These are phyloP conservation scores for Collybiopsis luxurians DNA, from an alignment of 768 basidiomycete genomes.

Conservation along the genomic window DNA sequence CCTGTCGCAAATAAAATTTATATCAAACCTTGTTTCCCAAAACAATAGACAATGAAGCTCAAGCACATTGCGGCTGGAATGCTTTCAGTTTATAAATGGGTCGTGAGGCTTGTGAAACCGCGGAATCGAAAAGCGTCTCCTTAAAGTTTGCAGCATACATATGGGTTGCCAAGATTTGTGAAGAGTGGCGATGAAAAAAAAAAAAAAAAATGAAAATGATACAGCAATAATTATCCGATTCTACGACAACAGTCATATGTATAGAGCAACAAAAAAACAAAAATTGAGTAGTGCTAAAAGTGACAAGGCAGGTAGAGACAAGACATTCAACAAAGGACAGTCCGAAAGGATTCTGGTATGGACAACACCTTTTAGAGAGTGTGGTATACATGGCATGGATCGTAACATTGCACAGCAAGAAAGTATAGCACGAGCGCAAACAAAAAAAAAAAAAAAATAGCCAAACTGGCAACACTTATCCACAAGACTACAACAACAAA, in stretches of 20 bases:
- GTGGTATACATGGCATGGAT: constrained; percentile 6
- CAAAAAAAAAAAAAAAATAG: constrained; percentile 21
- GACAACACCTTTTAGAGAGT: neutral
- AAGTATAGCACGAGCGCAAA: constrained; percentile 6
- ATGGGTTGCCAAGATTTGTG: neutral
- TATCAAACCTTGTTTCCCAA: constrained; percentile 5
- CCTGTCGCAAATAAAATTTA: neutral
- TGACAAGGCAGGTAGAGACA: constrained; percentile 24
- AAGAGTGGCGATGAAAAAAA: neutral
- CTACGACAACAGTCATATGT: constrained; percentile 29
- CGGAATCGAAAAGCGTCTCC: neutral
- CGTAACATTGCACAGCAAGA: constrained; percentile 7
- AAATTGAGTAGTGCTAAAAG: constrained; percentile 15
- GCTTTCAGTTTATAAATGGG: constrained; percentile 2
- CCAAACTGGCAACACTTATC: too few species aligned
- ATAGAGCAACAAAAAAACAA: constrained; percentile 27
- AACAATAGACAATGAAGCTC: constrained; percentile 1
- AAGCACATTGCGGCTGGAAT: neutral
- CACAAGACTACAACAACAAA: constrained; percentile 6
- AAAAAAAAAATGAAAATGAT: too few species aligned
- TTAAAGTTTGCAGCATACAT: neutral
- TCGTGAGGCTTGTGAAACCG: neutral
- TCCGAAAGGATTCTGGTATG: constrained; percentile 1
- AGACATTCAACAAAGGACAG: constrained; percentile 17
- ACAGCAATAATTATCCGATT: constrained; percentile 7